Conservation (phyloP, 2,329 filamentous ascomycete genomes). For the Fusarium compactum region DNA sequence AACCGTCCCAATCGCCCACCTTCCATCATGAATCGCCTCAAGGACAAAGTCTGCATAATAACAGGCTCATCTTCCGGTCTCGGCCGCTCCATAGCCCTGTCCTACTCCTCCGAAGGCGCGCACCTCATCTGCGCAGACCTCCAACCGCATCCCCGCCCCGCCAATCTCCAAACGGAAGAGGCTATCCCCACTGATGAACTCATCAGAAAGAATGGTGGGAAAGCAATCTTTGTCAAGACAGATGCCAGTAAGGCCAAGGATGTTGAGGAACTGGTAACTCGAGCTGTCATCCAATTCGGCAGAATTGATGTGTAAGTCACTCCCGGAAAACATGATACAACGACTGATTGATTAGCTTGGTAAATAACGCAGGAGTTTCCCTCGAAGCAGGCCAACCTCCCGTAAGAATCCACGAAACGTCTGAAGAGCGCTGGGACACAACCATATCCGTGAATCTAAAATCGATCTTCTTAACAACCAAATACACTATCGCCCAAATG, state of each 20-base stretch:
- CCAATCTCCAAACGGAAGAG: slow-evolving; percentile 45
- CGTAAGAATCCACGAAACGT: slow-evolving; percentile 58
- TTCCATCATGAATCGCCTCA: neutral
- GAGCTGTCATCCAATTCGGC: slow-evolving; percentile 35
- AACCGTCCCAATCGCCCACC: neutral
- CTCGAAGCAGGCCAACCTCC: slow-evolving; percentile 30
- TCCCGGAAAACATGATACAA: accelerated
- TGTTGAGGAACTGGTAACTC: slow-evolving; percentile 53
- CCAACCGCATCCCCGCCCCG: slow-evolving; percentile 40
- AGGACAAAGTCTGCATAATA: slow-evolving; percentile 54
- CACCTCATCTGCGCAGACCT: slow-evolving; percentile 58
- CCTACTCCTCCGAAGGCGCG: slow-evolving; percentile 57
- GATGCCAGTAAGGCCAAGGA: slow-evolving; percentile 56
- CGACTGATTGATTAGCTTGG: slow-evolving; percentile 46
- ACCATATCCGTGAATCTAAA: slow-evolving; percentile 55
- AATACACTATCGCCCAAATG: slow-evolving; percentile 63
- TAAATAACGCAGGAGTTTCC: slow-evolving; percentile 59
- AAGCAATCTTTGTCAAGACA: slow-evolving; percentile 57
- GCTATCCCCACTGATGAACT: slow-evolving; percentile 49
- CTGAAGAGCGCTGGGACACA: slow-evolving; percentile 59
- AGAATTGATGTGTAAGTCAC: slow-evolving; percentile 45
- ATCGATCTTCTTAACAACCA: slow-evolving; percentile 57
- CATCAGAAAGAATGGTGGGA: slow-evolving; percentile 51
- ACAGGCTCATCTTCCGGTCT: slow-evolving; percentile 61
- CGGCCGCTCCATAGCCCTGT: slow-evolving; percentile 59